Evolutionary conservation across 768 basidiomycete species (phyloP), one percentile per base, ranked within the genome.

Genomic region (Leucogyrophana mollusca): DNA sequence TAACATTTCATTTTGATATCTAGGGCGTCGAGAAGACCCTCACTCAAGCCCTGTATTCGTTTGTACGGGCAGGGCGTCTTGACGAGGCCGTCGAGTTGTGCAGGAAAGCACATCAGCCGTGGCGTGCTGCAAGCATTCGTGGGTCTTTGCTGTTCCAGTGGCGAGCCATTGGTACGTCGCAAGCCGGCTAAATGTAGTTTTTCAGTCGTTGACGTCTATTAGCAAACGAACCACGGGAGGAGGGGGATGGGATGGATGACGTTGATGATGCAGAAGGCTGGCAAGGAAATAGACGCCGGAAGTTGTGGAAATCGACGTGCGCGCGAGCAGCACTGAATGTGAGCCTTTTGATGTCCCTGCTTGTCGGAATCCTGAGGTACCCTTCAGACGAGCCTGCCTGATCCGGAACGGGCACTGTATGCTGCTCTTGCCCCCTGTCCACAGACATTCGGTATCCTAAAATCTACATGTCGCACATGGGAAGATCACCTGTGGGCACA

Each of bases 401-500:
- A 80, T 11, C 73, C 83, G 32, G 93, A 97, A 62, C 85, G 93
- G n/a, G 77, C 84, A 1, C 71, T 98, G 0, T 94, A 93, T 55
- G 94, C 94, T 0, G 83, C 93, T 0, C 78, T 99, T 7, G 83
- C 75, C 21, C 94, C 84, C 24, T 86, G 75, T 10, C 79, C 74
- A 37, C 83, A 77, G 63, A 89, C 87, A 1, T 76, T 80, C 0
- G 68, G 64, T 17, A 65, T 85, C 24, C 77, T 92, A 25, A 83
- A 87, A 51, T 76, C 83, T 0, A 81, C 87, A 3, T 94, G 91
- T 58, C 69, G 83, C 25, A 87, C 89, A 17, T 98, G 95, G 94
- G 90, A 94, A 58, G 96, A 99, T 58, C 86, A 94, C 59, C 73
- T 98, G 0, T 99, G 96, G 96, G 91, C 90, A 0, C 85, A 90